Base-by-base conservation (phyloP, 2,329 filamentous ascomycete genomes). In the Ceratocystis harringtonii region DNA sequence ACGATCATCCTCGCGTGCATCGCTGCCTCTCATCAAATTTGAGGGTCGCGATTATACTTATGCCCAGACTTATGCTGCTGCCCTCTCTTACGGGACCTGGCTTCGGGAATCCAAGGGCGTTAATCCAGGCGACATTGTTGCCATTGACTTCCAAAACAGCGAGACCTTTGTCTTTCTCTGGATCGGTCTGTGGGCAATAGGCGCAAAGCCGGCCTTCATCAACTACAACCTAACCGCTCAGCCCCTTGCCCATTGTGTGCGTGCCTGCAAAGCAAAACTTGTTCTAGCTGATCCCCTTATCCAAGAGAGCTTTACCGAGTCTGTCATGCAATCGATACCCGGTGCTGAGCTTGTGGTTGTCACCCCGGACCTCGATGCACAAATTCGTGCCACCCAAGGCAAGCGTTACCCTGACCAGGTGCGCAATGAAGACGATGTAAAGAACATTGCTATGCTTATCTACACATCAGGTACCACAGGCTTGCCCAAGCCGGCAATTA, bases 391-490 rank as follows among this genome's bases (percentile, higher is more conserved):
- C 1, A 80, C 78, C 15, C 75, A 80, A 1, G 78, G 83, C 0
- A 72, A 79, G 25, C 80, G 88, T 4, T 79, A 81, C 43, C 79
- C 86, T 12, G 82, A 90, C 73, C 74, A 78, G 58, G 74, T 78
- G 58, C 80, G 85, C 67, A 74, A 76, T 61, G 79, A 83, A 17
- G 73, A 79, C 65, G 74, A 77, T 19, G 71, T 76, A 5, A 75
- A 79, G 6, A 81, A 84, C 66, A 84, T 90, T 77, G 86, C 83
- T 1, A 79, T 87, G 57, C 80, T 95, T 68, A 92, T 96, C 69
- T 95, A 89, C 73, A 95, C 90, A 0, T 90, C 87, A 36, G 90
- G 90, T 19, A 95, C 90, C 0, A 95, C 90, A 0, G 90, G 90
- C 0, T 76, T 95, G 68, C 90, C 90, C 8, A 95, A 95, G 72